These are phyloP conservation scores for Ceratobasidium sp. DNA, from an alignment of 1,284 basidiomycete genomes.

Conservation along the genomic window DNA sequence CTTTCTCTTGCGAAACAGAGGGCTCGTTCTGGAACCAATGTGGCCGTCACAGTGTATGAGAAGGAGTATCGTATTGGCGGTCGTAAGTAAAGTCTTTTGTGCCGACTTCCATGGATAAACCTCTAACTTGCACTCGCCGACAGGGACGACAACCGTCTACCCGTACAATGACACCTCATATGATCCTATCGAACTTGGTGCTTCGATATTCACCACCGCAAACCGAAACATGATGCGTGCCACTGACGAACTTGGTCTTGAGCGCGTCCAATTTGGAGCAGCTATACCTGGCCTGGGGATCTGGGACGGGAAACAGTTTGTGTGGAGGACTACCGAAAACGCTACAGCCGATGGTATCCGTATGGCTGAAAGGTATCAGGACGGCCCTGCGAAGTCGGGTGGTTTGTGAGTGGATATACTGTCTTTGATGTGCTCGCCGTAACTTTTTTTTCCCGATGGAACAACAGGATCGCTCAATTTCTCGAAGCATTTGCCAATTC, in stretches of 20 bases:
- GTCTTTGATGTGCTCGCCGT: neutral
- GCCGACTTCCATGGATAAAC: neutral
- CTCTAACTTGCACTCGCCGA: neutral
- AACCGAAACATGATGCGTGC: conserved; percentile 88
- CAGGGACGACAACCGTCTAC: conserved; percentile 78
- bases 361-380: conserved; percentile 28
- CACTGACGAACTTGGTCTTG: conserved; percentile 78
- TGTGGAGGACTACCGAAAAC: conserved; percentile 47
- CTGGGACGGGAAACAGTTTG: conserved; percentile 83
- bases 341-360: conserved; percentile 14
- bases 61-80: conserved; percentile 79
- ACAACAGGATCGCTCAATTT: conserved; percentile 63
- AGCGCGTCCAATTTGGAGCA: conserved; percentile 62
- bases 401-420: conserved; percentile 58
- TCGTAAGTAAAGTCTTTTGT: conserved; percentile 59
- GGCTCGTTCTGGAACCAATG: conserved; percentile 60
- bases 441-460: conserved; percentile 58
- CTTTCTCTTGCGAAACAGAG: conserved; percentile 68
- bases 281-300: conserved; percentile 66
- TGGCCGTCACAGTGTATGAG: conserved; percentile 85
- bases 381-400: conserved; percentile 45
- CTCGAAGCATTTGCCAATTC: conserved; percentile 11
- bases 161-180: conserved; percentile 74
- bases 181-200: conserved; percentile 74
- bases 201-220: conserved; percentile 82